These are phyloP conservation scores for Trametes villosa DNA, from an alignment of 768 basidiomycete genomes.

Conservation along the genomic window DNA sequence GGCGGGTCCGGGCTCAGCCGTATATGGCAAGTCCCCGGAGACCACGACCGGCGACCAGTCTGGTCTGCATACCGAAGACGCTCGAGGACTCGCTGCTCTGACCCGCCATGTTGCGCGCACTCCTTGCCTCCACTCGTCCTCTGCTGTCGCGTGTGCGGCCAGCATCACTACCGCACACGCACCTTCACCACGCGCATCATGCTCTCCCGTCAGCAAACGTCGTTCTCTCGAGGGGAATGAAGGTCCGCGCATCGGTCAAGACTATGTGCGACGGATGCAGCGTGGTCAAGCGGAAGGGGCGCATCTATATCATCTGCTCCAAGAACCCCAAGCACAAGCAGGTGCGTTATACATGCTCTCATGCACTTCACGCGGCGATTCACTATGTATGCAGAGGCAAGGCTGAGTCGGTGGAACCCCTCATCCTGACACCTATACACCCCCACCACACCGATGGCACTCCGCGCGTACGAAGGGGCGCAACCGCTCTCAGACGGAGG, in stretches of 20 bases:
- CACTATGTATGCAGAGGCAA: slow-evolving; percentile 29
- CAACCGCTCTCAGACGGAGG: neutral
- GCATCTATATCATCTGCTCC: slow-evolving; percentile 89
- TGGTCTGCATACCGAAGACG: neutral
- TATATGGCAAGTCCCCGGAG: neutral
- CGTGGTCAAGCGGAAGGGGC: slow-evolving; percentile 86
- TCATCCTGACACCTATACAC: neutral
- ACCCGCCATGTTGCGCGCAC: slow-evolving; percentile 62
- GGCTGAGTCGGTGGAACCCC: slow-evolving; percentile 21
- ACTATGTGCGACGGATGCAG: slow-evolving; percentile 93
- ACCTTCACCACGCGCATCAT: slow-evolving; percentile 17
- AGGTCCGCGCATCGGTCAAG: slow-evolving; percentile 94
- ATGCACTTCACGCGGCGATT: neutral
- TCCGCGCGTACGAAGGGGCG: neutral
- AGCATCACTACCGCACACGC: slow-evolving; percentile 31
- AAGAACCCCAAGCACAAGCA: slow-evolving; percentile 98
- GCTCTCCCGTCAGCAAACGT: slow-evolving; percentile 40
- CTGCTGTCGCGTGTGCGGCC: slow-evolving; percentile 55
- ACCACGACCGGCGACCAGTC: neutral
- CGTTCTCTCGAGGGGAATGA: slow-evolving; percentile 78
- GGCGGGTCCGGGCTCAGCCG: no score
- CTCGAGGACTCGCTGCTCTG: slow-evolving; percentile 3
- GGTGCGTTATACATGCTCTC: slow-evolving; percentile 47
- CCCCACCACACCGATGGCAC: neutral
- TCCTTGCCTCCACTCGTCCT: slow-evolving; percentile 66